Base-by-base conservation (phyloP, 108 stramenopile genomes). In the Poteriospumella lacustris region DNA sequence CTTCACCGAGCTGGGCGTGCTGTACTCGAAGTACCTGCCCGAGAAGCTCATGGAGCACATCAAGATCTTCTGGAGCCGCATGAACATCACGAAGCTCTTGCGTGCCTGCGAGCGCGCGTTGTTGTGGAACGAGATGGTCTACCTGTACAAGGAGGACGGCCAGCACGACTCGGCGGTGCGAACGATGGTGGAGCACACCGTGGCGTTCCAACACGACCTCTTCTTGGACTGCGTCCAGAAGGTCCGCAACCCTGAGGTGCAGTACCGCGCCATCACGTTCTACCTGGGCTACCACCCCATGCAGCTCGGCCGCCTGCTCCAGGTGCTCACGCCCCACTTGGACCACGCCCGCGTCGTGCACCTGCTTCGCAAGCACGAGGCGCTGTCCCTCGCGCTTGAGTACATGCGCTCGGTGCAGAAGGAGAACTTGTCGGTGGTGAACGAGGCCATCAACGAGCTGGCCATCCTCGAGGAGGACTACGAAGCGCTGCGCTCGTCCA, bases 1-100 rank as follows among this genome's bases (percentile, higher is more conserved):
- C 76, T 99, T 97, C 88, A 98, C 99, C 34, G 97, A 99, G 86
- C 90, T 99, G 75, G 99, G 93, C 64, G 89, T 99, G 43, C 89
- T 98, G n/a, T 99, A 98, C 92, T 93, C 95, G 58, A 97, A 97
- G 86, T 95, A 99, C 88, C 90, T 89, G 15, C 97, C 97, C 43
- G 94, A 91, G 42, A 96, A 96, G 89, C 92, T 97, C 62, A 99
- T 98, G 96, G 96, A 97, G 68, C 99, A 99, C 85, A 89, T 97
- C 92, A 97, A 97, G 89, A 93, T 96, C 38, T 99, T 96, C 90
- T 93, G 92, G 87, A 89, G 80, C 82, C 95, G 95, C 79, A 89
- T 96, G 84, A 99, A 99, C 88, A 91, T 96, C 0, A 90, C 93
- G 79, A 97, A 97, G 89, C 84, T 97, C 78, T 92, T 99, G n/a